phyloP scores from a whole-genome alignment of 179 eudicot genomes.

The Beta lomatogona region DNA sequence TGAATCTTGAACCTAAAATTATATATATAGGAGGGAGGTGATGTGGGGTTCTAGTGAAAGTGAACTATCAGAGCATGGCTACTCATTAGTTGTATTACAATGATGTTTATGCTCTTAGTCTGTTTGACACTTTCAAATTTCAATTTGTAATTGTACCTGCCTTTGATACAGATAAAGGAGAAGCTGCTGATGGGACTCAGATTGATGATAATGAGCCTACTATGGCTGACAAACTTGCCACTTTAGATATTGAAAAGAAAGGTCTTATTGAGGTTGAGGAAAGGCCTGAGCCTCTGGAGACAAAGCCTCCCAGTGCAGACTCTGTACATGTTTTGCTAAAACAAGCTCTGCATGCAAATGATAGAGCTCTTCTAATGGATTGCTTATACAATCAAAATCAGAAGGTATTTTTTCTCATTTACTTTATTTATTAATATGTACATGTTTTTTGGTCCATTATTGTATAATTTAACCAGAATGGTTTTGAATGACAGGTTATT shows the following conservation, averaged over 20 bases:
- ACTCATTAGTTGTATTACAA: not conserved
- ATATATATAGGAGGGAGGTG: not conserved
- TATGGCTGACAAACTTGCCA: conserved; percentile 82
- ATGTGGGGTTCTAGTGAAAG: not conserved
- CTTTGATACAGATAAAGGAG: conserved; percentile 38
- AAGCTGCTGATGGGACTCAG: conserved; percentile 41
- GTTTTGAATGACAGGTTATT: conserved; percentile 56
- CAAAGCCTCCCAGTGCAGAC: conserved; percentile 78
- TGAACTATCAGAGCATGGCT: not conserved
- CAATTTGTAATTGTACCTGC: not conserved
- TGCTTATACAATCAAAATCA: conserved; percentile 77
- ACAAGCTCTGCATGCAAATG: conserved; percentile 87
- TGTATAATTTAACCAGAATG: not conserved
- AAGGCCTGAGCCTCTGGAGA: conserved; percentile 30
- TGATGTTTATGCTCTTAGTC: not conserved
- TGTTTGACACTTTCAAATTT: not conserved
- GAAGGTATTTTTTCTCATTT: conserved; percentile 42
- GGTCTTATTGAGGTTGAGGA: conserved; percentile 35
- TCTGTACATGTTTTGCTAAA: conserved; percentile 77
- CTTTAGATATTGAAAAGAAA: conserved; percentile 43
- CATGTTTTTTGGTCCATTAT: not conserved
- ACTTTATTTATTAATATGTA: not conserved
- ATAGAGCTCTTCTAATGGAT: conserved; percentile 61
- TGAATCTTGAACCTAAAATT: too few relatives aligned
- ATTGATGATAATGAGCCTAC: conserved; percentile 71